Conservation (phyloP, 2,329 filamentous ascomycete genomes). For the Tolypocladium tropicale region DNA sequence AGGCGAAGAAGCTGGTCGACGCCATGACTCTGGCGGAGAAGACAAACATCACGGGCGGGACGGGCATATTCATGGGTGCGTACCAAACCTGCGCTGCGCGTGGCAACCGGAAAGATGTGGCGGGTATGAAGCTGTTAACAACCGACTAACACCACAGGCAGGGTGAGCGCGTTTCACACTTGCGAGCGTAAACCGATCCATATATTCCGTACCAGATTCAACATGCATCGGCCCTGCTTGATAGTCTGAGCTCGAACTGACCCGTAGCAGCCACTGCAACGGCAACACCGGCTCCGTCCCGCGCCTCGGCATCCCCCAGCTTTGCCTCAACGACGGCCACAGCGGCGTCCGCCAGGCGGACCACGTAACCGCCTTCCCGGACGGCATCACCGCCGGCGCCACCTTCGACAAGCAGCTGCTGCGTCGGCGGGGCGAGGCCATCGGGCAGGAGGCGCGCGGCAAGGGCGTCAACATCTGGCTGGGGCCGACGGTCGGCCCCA, state of each 20-base stretch:
- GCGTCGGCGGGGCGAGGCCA: conserved; percentile 54
- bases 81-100: neutral
- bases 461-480: conserved; percentile 65
- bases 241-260: neutral
- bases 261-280: conserved; percentile 46
- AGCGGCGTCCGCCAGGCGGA: conserved; percentile 64
- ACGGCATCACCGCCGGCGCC: conserved; percentile 67
- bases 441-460: conserved; percentile 61
- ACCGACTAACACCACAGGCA: neutral
- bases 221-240: neutral
- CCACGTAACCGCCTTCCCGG: conserved; percentile 66
- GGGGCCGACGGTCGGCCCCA: conserved; percentile 59
- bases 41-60: conserved; percentile 65
- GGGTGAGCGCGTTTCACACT: neutral
- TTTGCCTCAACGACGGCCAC: conserved; percentile 64
- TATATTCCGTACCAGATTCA: neutral
- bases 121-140: neutral
- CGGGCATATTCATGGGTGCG: conserved; percentile 59
- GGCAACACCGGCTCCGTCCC: conserved; percentile 66
- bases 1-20: conserved; percentile 57
- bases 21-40: conserved; percentile 76
- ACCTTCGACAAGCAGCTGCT: conserved; percentile 67
- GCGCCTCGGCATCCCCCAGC: conserved; percentile 60
- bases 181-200: neutral
- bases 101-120: neutral